These are phyloP conservation scores for Fusarium sp. DNA, from an alignment of 2,329 filamentous ascomycete genomes.

Conservation along the genomic window DNA sequence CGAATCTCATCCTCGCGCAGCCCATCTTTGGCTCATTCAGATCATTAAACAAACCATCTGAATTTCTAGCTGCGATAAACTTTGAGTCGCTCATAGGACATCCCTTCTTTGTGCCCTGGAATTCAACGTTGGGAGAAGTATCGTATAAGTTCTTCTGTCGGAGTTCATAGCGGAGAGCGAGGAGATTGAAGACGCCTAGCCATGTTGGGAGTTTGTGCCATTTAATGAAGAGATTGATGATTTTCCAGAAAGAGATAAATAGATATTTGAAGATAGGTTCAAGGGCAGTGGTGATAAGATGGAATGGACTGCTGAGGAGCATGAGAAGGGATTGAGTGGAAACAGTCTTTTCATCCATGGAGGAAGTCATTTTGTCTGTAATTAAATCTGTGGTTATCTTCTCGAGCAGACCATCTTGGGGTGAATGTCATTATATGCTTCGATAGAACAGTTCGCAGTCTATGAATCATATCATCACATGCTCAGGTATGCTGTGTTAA, in stretches of 20 bases:
- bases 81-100: slow-evolving; percentile 32
- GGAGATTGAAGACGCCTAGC: slow-evolving; percentile 28
- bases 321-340: no score
- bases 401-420: no score
- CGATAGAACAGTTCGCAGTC: no score
- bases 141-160: slow-evolving; percentile 28
- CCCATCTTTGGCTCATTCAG: slow-evolving; percentile 27
- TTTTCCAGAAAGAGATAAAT: slow-evolving; percentile 26
- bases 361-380: no score
- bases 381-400: no score
- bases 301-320: no score
- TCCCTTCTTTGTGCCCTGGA: slow-evolving; percentile 1
- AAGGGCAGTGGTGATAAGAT: background rate
- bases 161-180: slow-evolving; percentile 33
- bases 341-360: no score
- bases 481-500: no score
- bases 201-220: slow-evolving; percentile 32
- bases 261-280: slow-evolving; percentile 3
- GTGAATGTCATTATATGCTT: no score
- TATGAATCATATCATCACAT: no score
- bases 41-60: slow-evolving; percentile 23
- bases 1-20: slow-evolving; percentile 24
- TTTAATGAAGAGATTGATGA: slow-evolving; percentile 11
- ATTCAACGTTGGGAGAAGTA: slow-evolving; percentile 17
- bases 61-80: slow-evolving; percentile 12